Evolutionary conservation across 2,329 filamentous ascomycete genomes (phyloP), one percentile per base, ranked within the genome.

Genomic region (Diaporthe caulivora): DNA sequence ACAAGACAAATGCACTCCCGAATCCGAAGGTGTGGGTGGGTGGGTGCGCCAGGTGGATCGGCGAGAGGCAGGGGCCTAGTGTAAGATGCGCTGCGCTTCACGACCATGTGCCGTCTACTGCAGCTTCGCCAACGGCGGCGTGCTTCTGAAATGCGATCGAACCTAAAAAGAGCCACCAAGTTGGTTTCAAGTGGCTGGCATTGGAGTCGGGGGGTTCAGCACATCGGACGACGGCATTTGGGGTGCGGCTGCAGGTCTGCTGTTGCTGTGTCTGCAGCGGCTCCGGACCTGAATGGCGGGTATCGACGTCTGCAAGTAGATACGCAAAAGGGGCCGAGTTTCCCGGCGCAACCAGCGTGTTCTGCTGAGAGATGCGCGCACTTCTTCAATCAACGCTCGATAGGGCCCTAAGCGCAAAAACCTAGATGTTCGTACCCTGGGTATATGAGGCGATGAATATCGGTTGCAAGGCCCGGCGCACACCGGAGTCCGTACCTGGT

Each of bases 171-270:
- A 53, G 62, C 62, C 31, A 18, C 31, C 10, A 53, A 31, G 62
- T 67, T 9, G 44, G 62, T 67, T 67, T 67, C 47, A 67, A 67
- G 62, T 53, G 31, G 62, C 62, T 53, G 62, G 31, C 47, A 53
- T 40, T 31, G 62, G 62, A 40, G 26, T 67, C 10, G 47, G 47
- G 60, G n/a, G 8, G 18, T 49, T 34, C n/a, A 26, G 7, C 2
- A 67, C 21, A 53, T 67, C 47, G 26, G 44, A 67, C 34, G 62
- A 37, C 31, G 26, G 62, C 62, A 65, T 65, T 65, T 51, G 62
- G 44, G 21, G 21, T 65, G 15, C 37, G 37, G 37, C 62, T 65
- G 44, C 37, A 31, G 24, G 44, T 18, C 44, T 37, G 21, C n/a
- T n/a, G n/a, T n/a, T 65, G 26, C 55, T 31, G 26, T 65, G 31